Base-by-base conservation (phyloP, 306 rosid species). In the Nissolia schottii region DNA sequence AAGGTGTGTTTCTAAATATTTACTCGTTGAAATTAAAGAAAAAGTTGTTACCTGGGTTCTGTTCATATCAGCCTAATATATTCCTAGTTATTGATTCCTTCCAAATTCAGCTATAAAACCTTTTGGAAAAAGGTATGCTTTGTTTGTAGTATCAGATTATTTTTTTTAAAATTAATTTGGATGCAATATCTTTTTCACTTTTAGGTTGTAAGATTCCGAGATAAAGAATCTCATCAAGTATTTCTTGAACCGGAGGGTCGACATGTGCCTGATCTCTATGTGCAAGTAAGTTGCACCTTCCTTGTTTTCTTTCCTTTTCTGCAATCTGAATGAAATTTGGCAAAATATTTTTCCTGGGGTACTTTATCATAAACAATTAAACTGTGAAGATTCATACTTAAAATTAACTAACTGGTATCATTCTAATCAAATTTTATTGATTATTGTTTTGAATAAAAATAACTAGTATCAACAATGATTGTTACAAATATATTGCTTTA, bases 191-290 rank as follows among this genome's bases (percentile, higher is more conserved):
- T 63, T 54, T 16, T 74, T 56, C 16, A 54, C 40, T 15, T 59
- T 41, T 82, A 93, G 98, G 89, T 91, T 73, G 97, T 93, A 43
- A 85, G 97, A 71, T 93, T 93, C 71, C 79, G 87, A 83, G 98
- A 93, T 75, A 93, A 89, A 58, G 98, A 93, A 74, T 93, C 98
- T 10, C 98, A 93, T 85, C 97, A 91, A 76, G 80, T 93, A 64
- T 93, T 93, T 87, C 98, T 93, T 86, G 98, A 93, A 81, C 98
- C 98, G 5, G 98, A 93, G 88, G 98, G 97, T 61, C 88, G 98
- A 31, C 68, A 74, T 77, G 96, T 93, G 79, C 97, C 96, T 27
- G 98, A 93, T 84, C 92, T 93, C 53, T 93, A 93, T 79, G 98
- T 93, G 74, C 98, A 93, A 88, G 98, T 93, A 75, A 70, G 55